These are phyloP conservation scores for Cladosporium sp. DNA, from an alignment of 2,329 filamentous ascomycete species.

Conservation along the genomic window DNA sequence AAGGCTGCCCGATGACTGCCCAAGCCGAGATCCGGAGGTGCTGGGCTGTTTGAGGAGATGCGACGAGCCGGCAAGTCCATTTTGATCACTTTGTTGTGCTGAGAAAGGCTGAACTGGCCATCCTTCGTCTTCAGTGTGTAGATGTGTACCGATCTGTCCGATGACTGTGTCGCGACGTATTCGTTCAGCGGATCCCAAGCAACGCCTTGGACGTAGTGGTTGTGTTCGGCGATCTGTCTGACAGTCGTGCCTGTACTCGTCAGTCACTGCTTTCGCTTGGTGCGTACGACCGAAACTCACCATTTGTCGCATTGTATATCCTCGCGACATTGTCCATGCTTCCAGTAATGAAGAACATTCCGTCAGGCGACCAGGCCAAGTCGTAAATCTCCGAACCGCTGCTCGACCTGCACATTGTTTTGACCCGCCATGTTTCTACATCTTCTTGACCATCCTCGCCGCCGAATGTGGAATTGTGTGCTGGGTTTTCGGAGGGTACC, in stretches of 20 bases:
- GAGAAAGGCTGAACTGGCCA: constrained; percentile 79
- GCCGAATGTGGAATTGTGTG: constrained; percentile 54
- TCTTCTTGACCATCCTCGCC: constrained; percentile 76
- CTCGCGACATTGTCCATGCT: constrained; percentile 99
- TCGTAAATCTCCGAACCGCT: constrained; percentile 92
- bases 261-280: constrained; percentile 13
- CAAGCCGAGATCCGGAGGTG: constrained; percentile 71
- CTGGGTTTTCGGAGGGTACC: constrained; percentile 77
- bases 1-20: constrained; percentile 52
- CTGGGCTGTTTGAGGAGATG: constrained; percentile 87
- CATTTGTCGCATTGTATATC: constrained; percentile 91
- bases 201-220: constrained; percentile 96
- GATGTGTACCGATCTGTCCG: constrained; percentile 94
- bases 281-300: constrained; percentile 43
- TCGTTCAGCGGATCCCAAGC: constrained; percentile 98
- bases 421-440: constrained; percentile 93
- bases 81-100: constrained; percentile 76
- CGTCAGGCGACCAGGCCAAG: constrained; percentile 97
- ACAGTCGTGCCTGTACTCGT: constrained; percentile 56
- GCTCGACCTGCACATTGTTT: constrained; percentile 94
- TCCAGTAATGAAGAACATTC: constrained; percentile 90
- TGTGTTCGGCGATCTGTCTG: constrained; percentile 93
- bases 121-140: constrained; percentile 96
- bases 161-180: constrained; percentile 96
- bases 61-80: constrained; percentile 90